Evolutionary conservation across 2,329 filamentous ascomycete genomes (phyloP).

Genomic region (Phoma sp.): DNA sequence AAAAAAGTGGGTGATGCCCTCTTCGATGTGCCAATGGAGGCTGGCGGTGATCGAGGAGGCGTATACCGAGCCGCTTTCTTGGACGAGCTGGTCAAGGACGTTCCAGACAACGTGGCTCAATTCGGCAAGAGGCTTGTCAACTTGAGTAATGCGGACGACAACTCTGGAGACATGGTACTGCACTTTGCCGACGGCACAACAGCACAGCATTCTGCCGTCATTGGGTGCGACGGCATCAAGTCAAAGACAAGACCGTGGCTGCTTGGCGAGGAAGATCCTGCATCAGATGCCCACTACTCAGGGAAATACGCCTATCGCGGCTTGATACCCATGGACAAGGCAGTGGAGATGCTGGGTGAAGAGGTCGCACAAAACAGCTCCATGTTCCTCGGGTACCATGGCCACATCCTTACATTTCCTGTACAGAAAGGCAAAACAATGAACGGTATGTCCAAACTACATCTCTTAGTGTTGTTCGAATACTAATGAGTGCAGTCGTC

Average conservation of each 20-base stretch:
- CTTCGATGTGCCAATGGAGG: constrained; percentile 37
- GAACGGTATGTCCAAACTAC: constrained; percentile 52
- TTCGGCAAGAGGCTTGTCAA: constrained; percentile 52
- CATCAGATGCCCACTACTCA: constrained; percentile 59
- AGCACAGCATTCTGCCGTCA: constrained; percentile 57
- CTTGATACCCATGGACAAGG: constrained; percentile 66
- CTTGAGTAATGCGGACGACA: constrained; percentile 36
- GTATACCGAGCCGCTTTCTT: constrained; percentile 59
- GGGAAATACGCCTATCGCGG: constrained; percentile 69
- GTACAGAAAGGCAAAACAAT: constrained; percentile 64
- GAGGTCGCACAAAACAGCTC: constrained; percentile 59
- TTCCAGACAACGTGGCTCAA: constrained; percentile 53
- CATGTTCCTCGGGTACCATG: constrained; percentile 65
- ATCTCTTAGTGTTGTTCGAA: too few relatives aligned
- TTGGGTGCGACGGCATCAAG: constrained; percentile 72
- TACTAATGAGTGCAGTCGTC: constrained; percentile 36
- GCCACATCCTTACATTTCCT: constrained; percentile 68
- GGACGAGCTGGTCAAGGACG: constrained; percentile 57
- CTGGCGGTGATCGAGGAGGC: constrained; percentile 38
- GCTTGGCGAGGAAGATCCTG: constrained; percentile 54
- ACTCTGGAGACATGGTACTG: constrained; percentile 45
- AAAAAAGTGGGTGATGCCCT: constrained; percentile 40
- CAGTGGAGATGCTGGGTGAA: constrained; percentile 57
- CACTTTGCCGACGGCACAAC: constrained; percentile 56
- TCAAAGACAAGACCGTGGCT: constrained; percentile 62